These are phyloP conservation scores for Moesziomyces antarcticus DNA, from an alignment of 1,284 basidiomycete species.

Conservation along the genomic window DNA sequence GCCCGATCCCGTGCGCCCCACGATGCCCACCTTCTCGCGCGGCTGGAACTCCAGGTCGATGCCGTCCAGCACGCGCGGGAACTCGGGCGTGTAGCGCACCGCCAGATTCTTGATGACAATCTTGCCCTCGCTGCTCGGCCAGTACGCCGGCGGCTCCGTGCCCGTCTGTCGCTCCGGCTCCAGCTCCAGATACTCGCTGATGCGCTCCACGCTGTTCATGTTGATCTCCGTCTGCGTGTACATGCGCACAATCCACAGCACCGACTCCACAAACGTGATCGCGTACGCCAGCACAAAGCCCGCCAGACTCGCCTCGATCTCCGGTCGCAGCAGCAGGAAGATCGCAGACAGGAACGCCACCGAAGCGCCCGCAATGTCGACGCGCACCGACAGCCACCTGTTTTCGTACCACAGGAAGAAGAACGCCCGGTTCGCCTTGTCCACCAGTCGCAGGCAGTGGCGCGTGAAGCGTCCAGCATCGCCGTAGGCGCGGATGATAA, in stretches of 20 bases:
- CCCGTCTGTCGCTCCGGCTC: conserved; percentile 56
- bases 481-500: conserved; percentile 88
- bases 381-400: conserved; percentile 67
- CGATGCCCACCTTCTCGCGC: conserved; percentile 67
- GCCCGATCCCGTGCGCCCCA: conserved; percentile 79
- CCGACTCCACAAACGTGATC: conserved; percentile 74
- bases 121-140: conserved; percentile 63
- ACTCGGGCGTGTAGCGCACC: conserved; percentile 66
- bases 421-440: conserved; percentile 70
- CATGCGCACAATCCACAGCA: conserved; percentile 68
- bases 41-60: conserved; percentile 63
- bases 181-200: conserved; percentile 65
- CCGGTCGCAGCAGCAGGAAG: conserved; percentile 71
- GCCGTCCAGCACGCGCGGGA: conserved; percentile 61
- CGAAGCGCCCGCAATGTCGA: conserved; percentile 62
- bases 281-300: conserved; percentile 63
- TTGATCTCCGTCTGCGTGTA: conserved; percentile 67
- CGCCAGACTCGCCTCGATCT: conserved; percentile 63
- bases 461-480: conserved; percentile 81
- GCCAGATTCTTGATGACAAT: conserved; percentile 64
- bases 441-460: conserved; percentile 63
- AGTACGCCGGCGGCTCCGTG: conserved; percentile 65
- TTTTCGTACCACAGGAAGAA: conserved; percentile 73
- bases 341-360: conserved; percentile 66
- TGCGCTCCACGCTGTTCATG: conserved; percentile 67